Percentiles rank a stretch among this genome's conserved stretches.
These are phyloP conservation scores for Paraconiothyrium sp. DNA, from an alignment of 2,329 filamentous ascomycete genomes.

Conservation along the genomic window DNA sequence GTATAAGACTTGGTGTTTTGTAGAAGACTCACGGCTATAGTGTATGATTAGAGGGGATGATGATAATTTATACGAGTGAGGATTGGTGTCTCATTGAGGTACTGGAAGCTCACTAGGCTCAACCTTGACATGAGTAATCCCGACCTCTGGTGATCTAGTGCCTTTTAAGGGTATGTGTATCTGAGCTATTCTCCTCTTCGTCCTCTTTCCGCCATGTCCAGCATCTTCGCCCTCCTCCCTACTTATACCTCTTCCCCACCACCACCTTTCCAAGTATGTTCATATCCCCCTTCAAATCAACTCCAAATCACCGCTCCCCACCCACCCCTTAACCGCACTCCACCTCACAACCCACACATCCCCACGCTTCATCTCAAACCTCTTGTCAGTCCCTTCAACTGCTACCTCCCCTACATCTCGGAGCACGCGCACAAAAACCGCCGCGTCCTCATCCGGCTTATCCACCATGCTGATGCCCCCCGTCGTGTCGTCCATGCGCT, in stretches of 20 bases:
- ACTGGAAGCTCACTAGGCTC: too few species aligned
- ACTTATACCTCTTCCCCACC: background rate
- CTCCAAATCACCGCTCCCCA: conserved; percentile 80
- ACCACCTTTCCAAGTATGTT: background rate
- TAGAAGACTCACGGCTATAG: too few species aligned
- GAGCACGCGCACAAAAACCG: conserved; percentile 83
- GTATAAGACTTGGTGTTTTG: too few species aligned
- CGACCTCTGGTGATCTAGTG: too few species aligned
- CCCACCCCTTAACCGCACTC: conserved; percentile 68
- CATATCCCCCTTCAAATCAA: conserved; percentile 50
- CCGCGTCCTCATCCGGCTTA: conserved; percentile 79
- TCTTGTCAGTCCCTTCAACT: conserved; percentile 69
- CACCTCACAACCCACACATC: conserved; percentile 68
- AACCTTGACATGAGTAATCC: too few species aligned
- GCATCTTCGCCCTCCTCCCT: too few species aligned
- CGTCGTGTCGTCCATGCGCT: conserved; percentile 88
- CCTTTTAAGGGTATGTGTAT: too few species aligned
- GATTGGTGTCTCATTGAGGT: too few species aligned
- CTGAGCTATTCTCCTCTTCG: too few species aligned
- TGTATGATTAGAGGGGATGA: too few species aligned
- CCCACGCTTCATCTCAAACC: conserved; percentile 57
- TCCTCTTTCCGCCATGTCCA: too few species aligned
- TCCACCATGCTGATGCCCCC: conserved; percentile 95
- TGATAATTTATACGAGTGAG: too few species aligned
- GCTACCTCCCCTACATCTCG: conserved; percentile 65